These are phyloP conservation scores for Kodamaea nitidulidarum DNA, from an alignment of 805 yeast species.

Conservation along the genomic window DNA sequence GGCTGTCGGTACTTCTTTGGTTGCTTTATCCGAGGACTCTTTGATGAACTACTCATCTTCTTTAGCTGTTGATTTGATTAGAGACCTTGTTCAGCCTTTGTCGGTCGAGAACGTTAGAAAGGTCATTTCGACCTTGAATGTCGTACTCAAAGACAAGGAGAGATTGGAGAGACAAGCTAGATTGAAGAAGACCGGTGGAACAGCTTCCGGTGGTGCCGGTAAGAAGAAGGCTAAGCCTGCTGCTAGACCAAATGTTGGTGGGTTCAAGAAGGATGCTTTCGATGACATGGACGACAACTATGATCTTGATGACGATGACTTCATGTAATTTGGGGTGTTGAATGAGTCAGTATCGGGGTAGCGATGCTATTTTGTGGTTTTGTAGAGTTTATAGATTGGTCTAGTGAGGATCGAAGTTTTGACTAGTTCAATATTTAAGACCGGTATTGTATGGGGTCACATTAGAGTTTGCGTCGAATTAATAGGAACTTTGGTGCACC, in stretches of 20 bases:
- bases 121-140: slow-evolving; percentile 78
- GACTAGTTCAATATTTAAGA: too few species aligned
- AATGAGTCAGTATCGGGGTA: not conserved
- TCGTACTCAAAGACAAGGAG: slow-evolving; percentile 77
- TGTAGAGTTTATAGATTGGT: slow-evolving; percentile 1
- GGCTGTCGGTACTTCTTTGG: slow-evolving; percentile 58
- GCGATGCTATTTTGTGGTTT: too few species aligned
- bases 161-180: slow-evolving; percentile 87
- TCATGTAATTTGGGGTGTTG: slow-evolving; percentile 50
- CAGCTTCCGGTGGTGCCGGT: slow-evolving; percentile 90
- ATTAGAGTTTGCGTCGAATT: slow-evolving; percentile 1
- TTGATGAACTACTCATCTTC: slow-evolving; percentile 65
- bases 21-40: slow-evolving; percentile 57
- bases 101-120: slow-evolving; percentile 78
- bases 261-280: slow-evolving; percentile 61
- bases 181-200: slow-evolving; percentile 75
- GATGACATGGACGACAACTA: slow-evolving; percentile 52
- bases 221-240: slow-evolving; percentile 87
- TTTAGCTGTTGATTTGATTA: slow-evolving; percentile 77
- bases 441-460: too few species aligned
- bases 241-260: slow-evolving; percentile 55
- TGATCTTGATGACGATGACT: slow-evolving; percentile 76
- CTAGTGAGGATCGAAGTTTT: not conserved
- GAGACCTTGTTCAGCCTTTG: slow-evolving; percentile 82
- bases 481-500: slow-evolving; percentile 7